These are phyloP conservation scores for Sarocladium kiliense DNA, from an alignment of 2,329 filamentous ascomycete genomes.

Conservation along the genomic window DNA sequence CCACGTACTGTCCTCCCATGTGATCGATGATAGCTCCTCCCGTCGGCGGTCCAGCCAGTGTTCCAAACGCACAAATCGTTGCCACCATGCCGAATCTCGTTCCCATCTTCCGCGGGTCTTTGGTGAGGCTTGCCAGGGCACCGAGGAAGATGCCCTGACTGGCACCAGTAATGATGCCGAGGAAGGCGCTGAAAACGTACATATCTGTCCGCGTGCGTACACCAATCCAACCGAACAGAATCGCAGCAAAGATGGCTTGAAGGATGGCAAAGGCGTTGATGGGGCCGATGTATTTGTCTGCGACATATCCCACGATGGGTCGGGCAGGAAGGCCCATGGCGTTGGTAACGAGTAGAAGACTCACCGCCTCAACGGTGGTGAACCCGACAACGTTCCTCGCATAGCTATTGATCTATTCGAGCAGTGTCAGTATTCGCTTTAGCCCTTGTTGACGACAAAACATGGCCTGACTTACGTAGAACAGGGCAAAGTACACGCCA, in stretches of 20 bases:
- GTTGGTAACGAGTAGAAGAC: slow-evolving; percentile 52
- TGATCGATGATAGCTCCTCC: slow-evolving; percentile 40
- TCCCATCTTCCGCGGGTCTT: slow-evolving; percentile 38
- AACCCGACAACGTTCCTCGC: slow-evolving; percentile 38
- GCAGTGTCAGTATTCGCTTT: slow-evolving; percentile 7
- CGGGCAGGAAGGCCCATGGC: slow-evolving; percentile 51
- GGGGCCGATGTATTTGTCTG: slow-evolving; percentile 46
- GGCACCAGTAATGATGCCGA: slow-evolving; percentile 38
- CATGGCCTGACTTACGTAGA: slow-evolving; percentile 30
- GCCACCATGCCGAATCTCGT: slow-evolving; percentile 41
- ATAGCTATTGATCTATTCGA: slow-evolving; percentile 37
- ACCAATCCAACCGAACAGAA: slow-evolving; percentile 52
- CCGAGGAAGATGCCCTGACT: slow-evolving; percentile 36
- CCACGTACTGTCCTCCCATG: slow-evolving; percentile 32
- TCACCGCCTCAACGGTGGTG: slow-evolving; percentile 43
- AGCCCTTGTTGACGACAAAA: neutral
- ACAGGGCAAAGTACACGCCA: slow-evolving; percentile 32
- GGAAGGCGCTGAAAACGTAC: slow-evolving; percentile 38
- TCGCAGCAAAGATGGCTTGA: slow-evolving; percentile 35
- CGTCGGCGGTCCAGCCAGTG: slow-evolving; percentile 38
- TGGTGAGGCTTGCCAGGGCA: slow-evolving; percentile 35
- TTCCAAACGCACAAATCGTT: slow-evolving; percentile 34
- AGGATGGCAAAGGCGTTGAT: slow-evolving; percentile 51
- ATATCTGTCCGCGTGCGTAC: slow-evolving; percentile 35
- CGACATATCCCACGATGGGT: slow-evolving; percentile 45